These are phyloP conservation scores for Exobasidium rhododendri DNA, from an alignment of 1,284 basidiomycete species.

Conservation along the genomic window DNA sequence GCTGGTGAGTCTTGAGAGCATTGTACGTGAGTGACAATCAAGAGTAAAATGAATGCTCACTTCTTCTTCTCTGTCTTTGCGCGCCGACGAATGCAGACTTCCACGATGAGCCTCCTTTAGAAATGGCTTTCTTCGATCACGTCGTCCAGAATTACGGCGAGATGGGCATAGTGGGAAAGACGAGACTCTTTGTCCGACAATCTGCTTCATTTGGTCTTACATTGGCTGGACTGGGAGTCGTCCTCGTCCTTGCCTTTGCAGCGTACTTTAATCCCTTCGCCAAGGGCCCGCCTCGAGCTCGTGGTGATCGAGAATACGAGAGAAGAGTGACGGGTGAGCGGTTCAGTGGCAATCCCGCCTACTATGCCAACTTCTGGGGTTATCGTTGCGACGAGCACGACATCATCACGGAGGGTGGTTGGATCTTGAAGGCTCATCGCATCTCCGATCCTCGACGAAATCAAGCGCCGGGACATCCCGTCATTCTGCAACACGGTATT, in stretches of 20 bases:
- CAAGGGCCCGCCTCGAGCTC: constrained; percentile 36
- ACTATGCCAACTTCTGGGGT: constrained; percentile 54
- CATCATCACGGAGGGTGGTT: constrained; percentile 49
- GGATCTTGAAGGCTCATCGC: constrained; percentile 53
- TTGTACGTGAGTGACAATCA: neutral
- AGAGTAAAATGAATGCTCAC: neutral
- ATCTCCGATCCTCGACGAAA: constrained; percentile 51
- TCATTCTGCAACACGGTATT: constrained; percentile 53
- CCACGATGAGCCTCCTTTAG: constrained; percentile 33
- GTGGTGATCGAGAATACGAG: constrained; percentile 51
- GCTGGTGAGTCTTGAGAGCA: constrained; percentile 12
- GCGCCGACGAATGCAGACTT: constrained; percentile 21
- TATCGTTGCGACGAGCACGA: constrained; percentile 55
- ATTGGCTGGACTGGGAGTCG: constrained; percentile 25
- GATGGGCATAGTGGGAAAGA: constrained; percentile 32
- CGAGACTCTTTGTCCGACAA: constrained; percentile 43
- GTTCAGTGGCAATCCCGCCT: constrained; percentile 41
- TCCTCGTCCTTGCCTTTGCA: constrained; percentile 38
- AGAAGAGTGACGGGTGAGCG: constrained; percentile 52
- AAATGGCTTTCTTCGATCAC: constrained; percentile 52
- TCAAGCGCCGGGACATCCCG: constrained; percentile 46
- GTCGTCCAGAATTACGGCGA: constrained; percentile 47
- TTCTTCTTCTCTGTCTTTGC: too few relatives aligned
- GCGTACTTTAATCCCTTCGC: constrained; percentile 50
- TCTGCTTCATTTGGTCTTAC: constrained; percentile 37